Evolutionary conservation across 352 stramenopile genomes (phyloP), one percentile per base, ranked within the genome.

Genomic region (Pythium volutum): DNA sequence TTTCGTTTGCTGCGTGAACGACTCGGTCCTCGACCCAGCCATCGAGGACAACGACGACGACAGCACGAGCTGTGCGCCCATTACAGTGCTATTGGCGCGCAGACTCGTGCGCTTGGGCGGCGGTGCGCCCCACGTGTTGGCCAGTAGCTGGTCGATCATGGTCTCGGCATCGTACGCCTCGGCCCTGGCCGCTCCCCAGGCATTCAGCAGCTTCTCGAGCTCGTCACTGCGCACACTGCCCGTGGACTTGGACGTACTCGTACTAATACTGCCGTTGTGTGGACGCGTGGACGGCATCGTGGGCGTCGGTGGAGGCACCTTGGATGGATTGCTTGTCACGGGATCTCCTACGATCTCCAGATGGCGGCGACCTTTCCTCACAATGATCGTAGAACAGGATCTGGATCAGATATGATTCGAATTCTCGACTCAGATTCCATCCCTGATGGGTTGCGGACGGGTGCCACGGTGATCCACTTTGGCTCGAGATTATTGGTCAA

Each of bases 61-160:
- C 27, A 43, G 39, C 53, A 39, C 10, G n/a, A 26, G 27, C 16
- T 46, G 46, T 3, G 26, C 22, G 22, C 10, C 15, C 7, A 12
- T 53, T 9, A 7, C 31, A 27, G 39, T 31, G 15, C 47, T 57
- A 11, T 8, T 42, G 20, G 64, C 34, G 27, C 16, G 36, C 14
- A 45, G 42, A 25, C 71, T 78, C 22, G 36, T 56, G 2, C 62
- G 62, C 15, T 70, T 67, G 38, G 29, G 22, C 22, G 39, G 36
- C 20, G 50, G 42, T 4, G 72, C 67, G 41, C 72, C 70, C 79
- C 79, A 89, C 27, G 76, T 80, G 55, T 69, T 88, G 27, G 68
- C 68, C 1, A 91, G 74, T 41, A 93, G 71, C 63, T 93, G 77
- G 55, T 93, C 82, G 56, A 93, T 75, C 84, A 93, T 91, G 51